A percentile compares a stretch with the other conserved stretches of the same genome.
phyloP scores from a whole-genome alignment of 305 asterid genomes.

The Lippia alba region DNA sequence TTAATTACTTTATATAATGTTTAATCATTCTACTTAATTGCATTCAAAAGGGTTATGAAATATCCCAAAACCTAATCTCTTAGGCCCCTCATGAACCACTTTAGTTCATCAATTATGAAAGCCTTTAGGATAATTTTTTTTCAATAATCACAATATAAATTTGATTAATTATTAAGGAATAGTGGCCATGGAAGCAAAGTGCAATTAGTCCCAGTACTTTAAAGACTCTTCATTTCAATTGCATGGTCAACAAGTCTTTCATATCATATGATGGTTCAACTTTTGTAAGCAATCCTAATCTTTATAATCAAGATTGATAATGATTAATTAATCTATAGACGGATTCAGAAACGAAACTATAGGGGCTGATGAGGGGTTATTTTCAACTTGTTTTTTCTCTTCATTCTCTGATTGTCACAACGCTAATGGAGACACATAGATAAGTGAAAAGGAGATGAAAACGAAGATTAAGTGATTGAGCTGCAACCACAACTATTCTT shows the following conservation, averaged over 20 bases:
- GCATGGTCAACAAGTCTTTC: constrained; percentile 20
- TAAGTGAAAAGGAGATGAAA: too few species aligned
- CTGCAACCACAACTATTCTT: too few species aligned
- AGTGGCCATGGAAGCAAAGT: constrained; percentile 2
- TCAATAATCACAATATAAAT: not conserved
- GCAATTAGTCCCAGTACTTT: not conserved
- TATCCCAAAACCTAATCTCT: too few species aligned
- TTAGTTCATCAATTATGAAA: not conserved
- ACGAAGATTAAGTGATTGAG: too few species aligned
- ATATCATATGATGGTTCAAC: not conserved
- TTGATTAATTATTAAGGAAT: not conserved
- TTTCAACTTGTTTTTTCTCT: too few species aligned
- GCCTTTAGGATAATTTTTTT: not conserved
- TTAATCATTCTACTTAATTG: not conserved
- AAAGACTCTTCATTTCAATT: constrained; percentile 5
- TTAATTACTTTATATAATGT: not conserved
- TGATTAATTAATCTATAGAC: constrained; percentile 1
- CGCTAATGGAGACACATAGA: too few species aligned
- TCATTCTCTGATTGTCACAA: too few species aligned
- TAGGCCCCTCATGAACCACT: too few species aligned
- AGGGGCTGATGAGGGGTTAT: too few species aligned
- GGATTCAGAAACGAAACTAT: not conserved
- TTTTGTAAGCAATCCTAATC: constrained; percentile 5
- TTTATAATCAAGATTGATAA: not conserved
- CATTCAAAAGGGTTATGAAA: not conserved